phyloP scores from a whole-genome alignment of 2,329 filamentous ascomycete species.

The Cladorrhinum sp. region DNA sequence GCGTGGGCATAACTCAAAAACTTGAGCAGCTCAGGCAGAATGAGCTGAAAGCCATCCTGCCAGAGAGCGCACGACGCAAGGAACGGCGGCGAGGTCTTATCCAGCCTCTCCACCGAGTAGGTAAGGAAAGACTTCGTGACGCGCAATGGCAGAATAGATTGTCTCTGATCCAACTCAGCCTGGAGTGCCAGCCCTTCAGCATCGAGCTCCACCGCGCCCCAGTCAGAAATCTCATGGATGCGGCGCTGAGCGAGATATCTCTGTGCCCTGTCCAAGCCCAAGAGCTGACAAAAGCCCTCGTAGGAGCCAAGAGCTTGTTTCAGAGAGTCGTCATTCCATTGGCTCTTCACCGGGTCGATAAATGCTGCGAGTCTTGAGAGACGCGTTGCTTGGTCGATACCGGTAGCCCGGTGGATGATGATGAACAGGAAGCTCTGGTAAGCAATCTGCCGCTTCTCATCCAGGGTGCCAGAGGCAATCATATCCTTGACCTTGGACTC shows the following conservation, averaged over 20 bases:
- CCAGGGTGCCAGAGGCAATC: slow-evolving; percentile 66
- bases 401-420: slow-evolving; percentile 81
- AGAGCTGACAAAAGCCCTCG: slow-evolving; percentile 70
- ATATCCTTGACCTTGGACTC: slow-evolving; percentile 80
- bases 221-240: slow-evolving; percentile 75
- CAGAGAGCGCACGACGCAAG: slow-evolving; percentile 77
- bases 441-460: slow-evolving; percentile 80
- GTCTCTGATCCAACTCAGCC: slow-evolving; percentile 70
- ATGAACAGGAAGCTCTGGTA: slow-evolving; percentile 91
- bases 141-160: slow-evolving; percentile 73
- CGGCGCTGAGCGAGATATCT: slow-evolving; percentile 71
- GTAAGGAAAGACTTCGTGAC: slow-evolving; percentile 89
- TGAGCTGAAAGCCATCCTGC: slow-evolving; percentile 74
- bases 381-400: slow-evolving; percentile 68
- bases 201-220: slow-evolving; percentile 75
- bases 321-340: slow-evolving; percentile 74
- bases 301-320: slow-evolving; percentile 70
- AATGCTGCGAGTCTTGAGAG: slow-evolving; percentile 72
- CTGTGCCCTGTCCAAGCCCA: slow-evolving; percentile 77
- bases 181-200: slow-evolving; percentile 77
- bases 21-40: slow-evolving; percentile 82
- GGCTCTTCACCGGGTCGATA: slow-evolving; percentile 73
- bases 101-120: slow-evolving; percentile 85
- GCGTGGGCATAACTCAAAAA: slow-evolving; percentile 86
- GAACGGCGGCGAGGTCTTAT: slow-evolving; percentile 69